phyloP scores from a whole-genome alignment of 2,329 filamentous ascomycete species.

The Colletotrichum endophyticum region DNA sequence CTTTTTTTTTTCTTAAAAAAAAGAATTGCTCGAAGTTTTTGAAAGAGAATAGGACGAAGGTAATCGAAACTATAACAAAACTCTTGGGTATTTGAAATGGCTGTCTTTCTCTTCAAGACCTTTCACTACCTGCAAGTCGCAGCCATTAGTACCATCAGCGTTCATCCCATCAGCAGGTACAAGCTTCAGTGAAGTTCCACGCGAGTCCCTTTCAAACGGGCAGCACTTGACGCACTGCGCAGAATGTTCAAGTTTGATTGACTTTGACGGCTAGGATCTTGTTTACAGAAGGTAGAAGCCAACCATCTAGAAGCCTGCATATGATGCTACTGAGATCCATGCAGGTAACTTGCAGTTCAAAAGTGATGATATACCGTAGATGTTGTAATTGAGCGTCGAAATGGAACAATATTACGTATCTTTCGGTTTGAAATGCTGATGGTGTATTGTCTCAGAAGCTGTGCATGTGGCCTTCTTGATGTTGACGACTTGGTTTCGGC shows the following conservation, averaged over 20 bases:
- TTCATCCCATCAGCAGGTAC: not conserved
- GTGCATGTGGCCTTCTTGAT: no score
- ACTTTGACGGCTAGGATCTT: not conserved
- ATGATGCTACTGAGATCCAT: not conserved
- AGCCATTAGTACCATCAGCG: fast-evolving
- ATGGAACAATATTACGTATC: no score
- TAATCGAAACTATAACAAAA: fast-evolving
- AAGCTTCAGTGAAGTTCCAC: not conserved
- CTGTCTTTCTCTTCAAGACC: fast-evolving
- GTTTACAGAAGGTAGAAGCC: not conserved
- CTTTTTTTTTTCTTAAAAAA: no score
- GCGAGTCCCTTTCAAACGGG: not conserved
- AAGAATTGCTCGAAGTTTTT: no score
- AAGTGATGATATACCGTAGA: no score
- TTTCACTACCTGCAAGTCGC: not conserved
- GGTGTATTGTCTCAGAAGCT: no score
- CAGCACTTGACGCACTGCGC: no score
- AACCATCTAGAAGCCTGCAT: not conserved
- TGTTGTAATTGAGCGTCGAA: no score
- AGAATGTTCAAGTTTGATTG: not conserved
- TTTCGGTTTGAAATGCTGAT: no score
- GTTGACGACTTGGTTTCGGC: no score
- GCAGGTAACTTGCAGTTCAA: not conserved
- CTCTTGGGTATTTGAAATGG: no score
- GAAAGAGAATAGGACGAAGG: fast-evolving